phyloP scores from a whole-genome alignment of 1,139 yeast genomes.

The Geotrichum citri-aurantii region DNA sequence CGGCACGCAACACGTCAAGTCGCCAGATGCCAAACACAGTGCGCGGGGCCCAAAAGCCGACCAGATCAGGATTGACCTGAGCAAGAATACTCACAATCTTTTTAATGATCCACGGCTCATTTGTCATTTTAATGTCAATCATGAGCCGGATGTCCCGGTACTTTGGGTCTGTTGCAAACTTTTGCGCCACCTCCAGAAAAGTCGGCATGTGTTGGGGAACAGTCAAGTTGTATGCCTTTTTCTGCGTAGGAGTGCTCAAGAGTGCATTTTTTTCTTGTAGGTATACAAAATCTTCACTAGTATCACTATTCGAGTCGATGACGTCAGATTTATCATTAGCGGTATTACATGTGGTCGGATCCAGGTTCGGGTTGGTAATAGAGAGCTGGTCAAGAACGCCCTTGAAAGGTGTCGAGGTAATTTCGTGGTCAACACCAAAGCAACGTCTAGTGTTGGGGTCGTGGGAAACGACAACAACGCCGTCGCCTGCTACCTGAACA shows the following conservation, averaged over 20 bases:
- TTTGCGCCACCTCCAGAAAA: slow-evolving; percentile 51
- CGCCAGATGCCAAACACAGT: slow-evolving; percentile 82
- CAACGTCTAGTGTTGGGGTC: slow-evolving; percentile 56
- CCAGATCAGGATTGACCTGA: slow-evolving; percentile 44
- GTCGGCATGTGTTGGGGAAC: slow-evolving; percentile 51
- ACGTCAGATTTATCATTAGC: not conserved
- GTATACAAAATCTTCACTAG: not conserved
- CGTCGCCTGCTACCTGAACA: slow-evolving; percentile 70
- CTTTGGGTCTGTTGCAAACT: slow-evolving; percentile 46
- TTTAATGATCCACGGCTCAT: slow-evolving; percentile 53
- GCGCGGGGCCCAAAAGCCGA: slow-evolving; percentile 57
- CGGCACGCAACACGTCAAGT: slow-evolving; percentile 55
- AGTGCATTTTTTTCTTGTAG: not conserved
- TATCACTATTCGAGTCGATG: not conserved
- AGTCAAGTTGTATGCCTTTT: slow-evolving; percentile 10
- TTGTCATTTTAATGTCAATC: slow-evolving; percentile 77
- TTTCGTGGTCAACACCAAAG: slow-evolving; percentile 43
- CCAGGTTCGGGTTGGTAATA: slow-evolving; percentile 3
- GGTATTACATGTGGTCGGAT: not conserved
- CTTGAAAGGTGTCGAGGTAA: slow-evolving; percentile 38
- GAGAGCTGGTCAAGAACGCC: slow-evolving; percentile 46
- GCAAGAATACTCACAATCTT: slow-evolving; percentile 48
- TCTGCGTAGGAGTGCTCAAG: slow-evolving; percentile 7
- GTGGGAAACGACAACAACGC: slow-evolving; percentile 70
- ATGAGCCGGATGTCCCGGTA: slow-evolving; percentile 46